Evolutionary conservation across 805 yeast species (phyloP).

Genomic region (Saturnispora saitoi): DNA sequence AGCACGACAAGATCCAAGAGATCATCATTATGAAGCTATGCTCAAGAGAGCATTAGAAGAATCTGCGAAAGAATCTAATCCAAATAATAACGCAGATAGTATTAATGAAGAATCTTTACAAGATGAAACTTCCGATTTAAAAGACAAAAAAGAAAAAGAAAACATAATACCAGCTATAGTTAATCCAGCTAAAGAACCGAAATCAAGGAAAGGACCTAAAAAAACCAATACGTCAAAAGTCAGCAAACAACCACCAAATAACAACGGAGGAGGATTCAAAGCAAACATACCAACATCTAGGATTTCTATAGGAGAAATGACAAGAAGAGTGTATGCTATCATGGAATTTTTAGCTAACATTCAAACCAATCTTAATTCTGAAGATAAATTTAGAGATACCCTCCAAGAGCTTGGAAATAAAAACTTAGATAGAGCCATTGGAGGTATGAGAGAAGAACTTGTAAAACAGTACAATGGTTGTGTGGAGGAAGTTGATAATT

Average conservation of each 20-base stretch:
- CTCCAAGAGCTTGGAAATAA: conserved; percentile 23
- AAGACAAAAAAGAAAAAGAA: background rate
- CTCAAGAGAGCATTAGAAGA: conserved; percentile 43
- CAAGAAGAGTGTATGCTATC: conserved; percentile 80
- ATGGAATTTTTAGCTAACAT: conserved; percentile 85
- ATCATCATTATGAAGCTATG: conserved; percentile 29
- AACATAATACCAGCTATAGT: background rate
- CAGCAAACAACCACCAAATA: conserved; percentile 28
- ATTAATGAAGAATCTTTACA: conserved; percentile 14
- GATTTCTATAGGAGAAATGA: conserved; percentile 72
- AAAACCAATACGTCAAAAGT: background rate
- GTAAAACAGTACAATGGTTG: conserved; percentile 50
- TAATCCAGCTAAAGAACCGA: background rate
- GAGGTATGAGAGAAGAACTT: conserved; percentile 29
- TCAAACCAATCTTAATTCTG: conserved; percentile 72
- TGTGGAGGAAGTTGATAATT: conserved; percentile 55
- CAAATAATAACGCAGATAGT: conserved; percentile 14
- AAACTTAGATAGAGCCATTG: conserved; percentile 25
- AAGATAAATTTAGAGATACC: conserved; percentile 46
- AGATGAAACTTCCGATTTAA: background rate
- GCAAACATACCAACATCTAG: conserved; percentile 79
- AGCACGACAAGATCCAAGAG: conserved; percentile 17
- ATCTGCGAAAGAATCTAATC: conserved; percentile 40
- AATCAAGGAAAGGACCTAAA: background rate
- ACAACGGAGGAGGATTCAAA: conserved; percentile 44